Evolutionary conservation across 805 yeast species (phyloP).

Genomic region (Starmerella stellata): DNA sequence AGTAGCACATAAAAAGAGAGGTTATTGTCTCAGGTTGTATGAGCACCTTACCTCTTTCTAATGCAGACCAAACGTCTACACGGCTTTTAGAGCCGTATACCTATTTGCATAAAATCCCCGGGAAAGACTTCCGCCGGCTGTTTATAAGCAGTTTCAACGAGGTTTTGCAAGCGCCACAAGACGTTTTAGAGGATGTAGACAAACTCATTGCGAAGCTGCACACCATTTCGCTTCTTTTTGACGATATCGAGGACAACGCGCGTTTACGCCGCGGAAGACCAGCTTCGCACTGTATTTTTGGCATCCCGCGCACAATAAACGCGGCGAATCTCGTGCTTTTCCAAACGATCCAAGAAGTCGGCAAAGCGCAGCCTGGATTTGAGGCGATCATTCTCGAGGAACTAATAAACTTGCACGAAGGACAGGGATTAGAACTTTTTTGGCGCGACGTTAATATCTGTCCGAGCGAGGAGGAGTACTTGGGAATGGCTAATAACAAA

Average conservation of each 20-base stretch:
- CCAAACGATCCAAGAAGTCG: conserved; percentile 39
- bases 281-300: conserved; percentile 61
- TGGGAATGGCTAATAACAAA: conserved; percentile 67
- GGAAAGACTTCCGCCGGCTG: conserved; percentile 37
- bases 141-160: conserved; percentile 37
- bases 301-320: conserved; percentile 64
- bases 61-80: too few species aligned
- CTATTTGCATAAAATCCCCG: conserved; percentile 34
- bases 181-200: conserved; percentile 27
- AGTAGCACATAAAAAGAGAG: too few species aligned
- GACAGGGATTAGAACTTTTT: conserved; percentile 75
- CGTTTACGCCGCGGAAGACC: conserved; percentile 56
- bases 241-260: conserved; percentile 76
- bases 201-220: conserved; percentile 42
- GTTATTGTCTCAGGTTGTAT: too few species aligned
- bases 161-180: conserved; percentile 30
- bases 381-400: conserved; percentile 43
- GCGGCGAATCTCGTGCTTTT: conserved; percentile 72
- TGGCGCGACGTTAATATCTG: conserved; percentile 57
- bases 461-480: conserved; percentile 47
- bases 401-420: conserved; percentile 62
- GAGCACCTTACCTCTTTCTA: too few species aligned
- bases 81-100: too few species aligned
- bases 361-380: conserved; percentile 23
- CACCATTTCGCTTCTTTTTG: conserved; percentile 51